Conservation (phyloP, 106 monocot species). For the Dioscorea alata region DNA sequence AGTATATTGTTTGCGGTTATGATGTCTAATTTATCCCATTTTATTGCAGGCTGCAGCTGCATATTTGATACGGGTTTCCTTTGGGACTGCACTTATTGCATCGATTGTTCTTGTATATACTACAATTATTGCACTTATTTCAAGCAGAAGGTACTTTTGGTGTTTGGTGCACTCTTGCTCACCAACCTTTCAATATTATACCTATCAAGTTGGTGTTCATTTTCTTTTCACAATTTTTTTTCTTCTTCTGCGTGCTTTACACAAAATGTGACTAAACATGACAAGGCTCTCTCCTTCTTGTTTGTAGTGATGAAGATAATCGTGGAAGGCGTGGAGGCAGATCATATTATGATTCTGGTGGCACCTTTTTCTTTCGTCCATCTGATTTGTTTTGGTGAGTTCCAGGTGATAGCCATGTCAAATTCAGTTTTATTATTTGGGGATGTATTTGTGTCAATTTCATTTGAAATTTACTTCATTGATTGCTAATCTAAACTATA, state of each 20-base stretch:
- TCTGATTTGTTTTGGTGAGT: slow-evolving; percentile 93
- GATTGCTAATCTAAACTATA: no score
- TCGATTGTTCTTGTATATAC: slow-evolving; percentile 96
- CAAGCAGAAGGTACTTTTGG: slow-evolving; percentile 73
- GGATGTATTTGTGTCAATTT: no score
- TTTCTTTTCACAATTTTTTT: not conserved
- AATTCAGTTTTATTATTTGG: no score
- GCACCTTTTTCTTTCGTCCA: slow-evolving; percentile 55
- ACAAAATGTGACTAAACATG: no score
- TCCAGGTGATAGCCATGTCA: no score
- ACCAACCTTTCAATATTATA: not conserved
- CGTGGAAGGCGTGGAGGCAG: slow-evolving; percentile 86
- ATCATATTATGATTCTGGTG: slow-evolving; percentile 74
- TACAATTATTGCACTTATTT: slow-evolving; percentile 83
- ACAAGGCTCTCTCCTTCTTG: not conserved
- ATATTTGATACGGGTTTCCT: slow-evolving; percentile 90
- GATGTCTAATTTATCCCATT: not conserved
- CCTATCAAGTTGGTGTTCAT: not conserved
- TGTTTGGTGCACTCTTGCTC: not conserved
- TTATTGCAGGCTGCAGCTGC: slow-evolving; percentile 53
- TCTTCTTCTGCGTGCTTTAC: not conserved
- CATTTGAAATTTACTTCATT: no score
- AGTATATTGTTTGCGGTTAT: no score
- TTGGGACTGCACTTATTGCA: slow-evolving; percentile 87
- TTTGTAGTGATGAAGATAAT: slow-evolving; percentile 78